Base-by-base conservation (phyloP, 306 rosid genomes). In the Fagus sylvatica region DNA sequence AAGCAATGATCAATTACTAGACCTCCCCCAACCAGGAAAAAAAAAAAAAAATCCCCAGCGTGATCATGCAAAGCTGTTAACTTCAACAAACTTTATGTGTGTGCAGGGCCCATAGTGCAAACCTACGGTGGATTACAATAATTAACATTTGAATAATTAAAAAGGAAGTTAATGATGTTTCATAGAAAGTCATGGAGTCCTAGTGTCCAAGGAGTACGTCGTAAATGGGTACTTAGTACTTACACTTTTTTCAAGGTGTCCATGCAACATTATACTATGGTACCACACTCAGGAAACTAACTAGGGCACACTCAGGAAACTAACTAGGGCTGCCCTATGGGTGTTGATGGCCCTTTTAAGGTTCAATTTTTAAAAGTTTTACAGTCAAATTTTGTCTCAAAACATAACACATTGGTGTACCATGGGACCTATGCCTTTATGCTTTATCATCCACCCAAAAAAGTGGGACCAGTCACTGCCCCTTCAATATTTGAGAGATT, bases 371-470 rank as follows among this genome's bases (percentile, higher is more conserved):
- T 22, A 22, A 22, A 22, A 46, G 77, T 82, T 57, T 71, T 82
- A 42, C 74, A 5, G 71, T 76, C 71, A 67, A 76, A 32, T 61
- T 61, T 71, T 79, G 82, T 84, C 49, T 74, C 42, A 66, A 66
- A 79, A 84, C 55, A 73, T 54, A 78, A 66, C 79, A 22, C 28
- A 54, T 43, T 67, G 74, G 77, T 19, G 6, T 59, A 78, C 71
- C 55, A 84, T 80, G 90, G 90, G 91, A 77, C 87, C 81, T 77
- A 61, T 77, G 72, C 88, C 75, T 77, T 78, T 77, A 61, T 77
- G 72, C 88, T 77, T 77, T 78, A 48, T 72, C 76, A 15, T 75
- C 88, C 90, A 87, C 83, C 87, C 75, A 83, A 55, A 79, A 78
- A 65, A 56, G 85, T 79, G 76, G 76, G 82, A 80, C 85, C 69